phyloP scores from a whole-genome alignment of 495 filamentous ascomycete species.

The Aspergillus panamensis region DNA sequence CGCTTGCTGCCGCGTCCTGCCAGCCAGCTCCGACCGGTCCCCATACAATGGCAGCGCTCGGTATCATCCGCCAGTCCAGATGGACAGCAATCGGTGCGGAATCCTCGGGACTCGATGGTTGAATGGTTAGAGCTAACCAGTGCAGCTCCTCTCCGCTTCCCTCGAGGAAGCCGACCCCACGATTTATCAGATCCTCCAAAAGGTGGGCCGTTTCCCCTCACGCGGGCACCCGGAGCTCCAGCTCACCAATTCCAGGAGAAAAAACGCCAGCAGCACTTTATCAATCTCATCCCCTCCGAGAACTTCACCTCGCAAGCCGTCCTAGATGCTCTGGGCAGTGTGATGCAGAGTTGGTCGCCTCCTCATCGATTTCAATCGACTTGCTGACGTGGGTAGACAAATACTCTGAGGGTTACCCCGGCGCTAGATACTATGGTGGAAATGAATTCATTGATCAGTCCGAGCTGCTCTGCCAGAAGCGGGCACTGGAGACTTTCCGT shows the following conservation, averaged over 20 bases:
- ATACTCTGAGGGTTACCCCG: conserved; percentile 97
- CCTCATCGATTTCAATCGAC: not conserved
- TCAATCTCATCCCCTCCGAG: conserved; percentile 97
- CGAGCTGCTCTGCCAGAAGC: conserved; percentile 82
- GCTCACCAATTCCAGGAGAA: conserved; percentile 66
- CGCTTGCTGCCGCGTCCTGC: conserved; percentile 36
- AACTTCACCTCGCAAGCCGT: conserved; percentile 99
- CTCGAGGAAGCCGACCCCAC: conserved; percentile 83
- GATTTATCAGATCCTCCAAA: conserved; percentile 83
- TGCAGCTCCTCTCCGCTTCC: conserved; percentile 71
- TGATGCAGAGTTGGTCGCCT: conserved; percentile 83
- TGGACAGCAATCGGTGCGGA: conserved; percentile 41
- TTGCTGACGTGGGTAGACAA: conserved; percentile 62
- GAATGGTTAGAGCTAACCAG: not conserved
- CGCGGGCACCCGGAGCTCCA: not conserved
- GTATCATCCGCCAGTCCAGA: conserved; percentile 40
- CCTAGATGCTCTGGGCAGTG: conserved; percentile 91
- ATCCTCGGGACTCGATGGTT: not conserved
- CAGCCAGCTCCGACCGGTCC: conserved; percentile 20
- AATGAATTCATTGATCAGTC: conserved; percentile 93
- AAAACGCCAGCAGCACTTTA: conserved; percentile 90
- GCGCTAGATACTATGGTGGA: conserved; percentile 94
- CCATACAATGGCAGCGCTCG: conserved; percentile 33
- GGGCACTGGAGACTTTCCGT: conserved; percentile 83
- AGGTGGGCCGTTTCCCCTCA: conserved; percentile 51